These are phyloP conservation scores for Trebouxia sp. DNA, from an alignment of 139 green algal genomes.

Conservation along the genomic window DNA sequence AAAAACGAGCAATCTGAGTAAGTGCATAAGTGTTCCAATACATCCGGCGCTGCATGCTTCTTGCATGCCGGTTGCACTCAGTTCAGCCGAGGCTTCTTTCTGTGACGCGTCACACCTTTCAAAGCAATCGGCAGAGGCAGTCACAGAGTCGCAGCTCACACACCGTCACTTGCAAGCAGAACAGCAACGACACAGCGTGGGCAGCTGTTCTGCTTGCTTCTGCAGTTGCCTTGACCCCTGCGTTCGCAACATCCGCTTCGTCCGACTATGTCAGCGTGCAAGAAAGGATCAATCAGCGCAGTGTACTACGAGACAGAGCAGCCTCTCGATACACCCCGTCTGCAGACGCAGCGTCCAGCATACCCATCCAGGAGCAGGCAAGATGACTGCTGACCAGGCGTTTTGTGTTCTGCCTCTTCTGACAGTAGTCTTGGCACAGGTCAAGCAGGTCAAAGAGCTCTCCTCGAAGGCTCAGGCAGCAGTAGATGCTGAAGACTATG, in stretches of 20 bases:
- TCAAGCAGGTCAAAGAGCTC: background rate
- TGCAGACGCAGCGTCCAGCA: background rate
- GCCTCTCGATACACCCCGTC: background rate
- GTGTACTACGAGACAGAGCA: background rate
- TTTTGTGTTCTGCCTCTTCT: background rate
- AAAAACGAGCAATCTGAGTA: no score
- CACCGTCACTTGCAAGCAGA: background rate
- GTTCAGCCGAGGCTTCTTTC: no score
- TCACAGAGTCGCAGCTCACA: no score
- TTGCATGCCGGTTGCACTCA: no score
- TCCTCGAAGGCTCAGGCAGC: conserved; percentile 4
- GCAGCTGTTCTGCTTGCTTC: background rate
- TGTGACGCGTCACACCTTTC: no score
- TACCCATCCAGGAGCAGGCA: background rate
- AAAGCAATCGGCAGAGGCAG: no score
- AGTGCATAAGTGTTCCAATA: no score
- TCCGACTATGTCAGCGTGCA: background rate
- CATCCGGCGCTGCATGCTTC: no score
- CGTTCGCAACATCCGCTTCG: background rate
- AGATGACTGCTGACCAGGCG: no score
- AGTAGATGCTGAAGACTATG: background rate
- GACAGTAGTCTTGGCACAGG: background rate
- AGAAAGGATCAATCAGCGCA: background rate
- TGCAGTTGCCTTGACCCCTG: background rate
- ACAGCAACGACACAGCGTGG: background rate